Percentiles rank a stretch among this genome's conserved stretches.
Evolutionary conservation across 139 green algal genomes (phyloP).

Genomic region (Chlorella sp.): DNA sequence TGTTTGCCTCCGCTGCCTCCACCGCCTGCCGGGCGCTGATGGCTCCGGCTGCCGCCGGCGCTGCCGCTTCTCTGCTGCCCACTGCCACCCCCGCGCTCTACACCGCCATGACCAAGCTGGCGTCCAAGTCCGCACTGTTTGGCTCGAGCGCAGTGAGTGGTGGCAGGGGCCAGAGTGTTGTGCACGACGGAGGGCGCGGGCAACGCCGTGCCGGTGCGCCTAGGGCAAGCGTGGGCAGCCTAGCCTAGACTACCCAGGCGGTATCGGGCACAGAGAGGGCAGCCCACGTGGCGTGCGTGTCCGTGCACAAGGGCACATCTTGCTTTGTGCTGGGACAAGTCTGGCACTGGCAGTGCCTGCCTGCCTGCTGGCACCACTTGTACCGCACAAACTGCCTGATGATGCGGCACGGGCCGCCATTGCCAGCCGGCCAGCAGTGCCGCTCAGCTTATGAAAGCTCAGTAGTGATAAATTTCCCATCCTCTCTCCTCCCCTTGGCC

Average conservation of each 20-base stretch:
- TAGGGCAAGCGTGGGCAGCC: too few relatives aligned
- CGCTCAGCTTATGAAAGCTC: neutral
- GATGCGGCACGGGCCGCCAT: neutral
- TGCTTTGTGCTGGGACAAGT: too few relatives aligned
- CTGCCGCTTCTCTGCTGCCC: neutral
- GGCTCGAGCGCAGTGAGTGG: neutral
- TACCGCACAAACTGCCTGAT: neutral
- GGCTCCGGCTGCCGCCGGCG: neutral
- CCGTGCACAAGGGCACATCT: too few relatives aligned
- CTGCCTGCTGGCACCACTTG: neutral
- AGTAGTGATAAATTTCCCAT: too few relatives aligned
- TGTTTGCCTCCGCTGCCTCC: neutral
- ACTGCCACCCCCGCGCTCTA: neutral
- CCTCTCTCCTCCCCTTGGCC: neutral
- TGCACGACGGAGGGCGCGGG: neutral
- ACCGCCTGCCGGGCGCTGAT: neutral
- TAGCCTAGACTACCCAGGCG: too few relatives aligned
- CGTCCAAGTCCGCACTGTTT: neutral
- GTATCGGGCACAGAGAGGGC: neutral
- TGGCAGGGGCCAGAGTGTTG: neutral
- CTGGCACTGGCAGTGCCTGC: too few relatives aligned
- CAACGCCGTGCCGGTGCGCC: neutral
- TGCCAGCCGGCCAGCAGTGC: neutral
- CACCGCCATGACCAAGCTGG: neutral
- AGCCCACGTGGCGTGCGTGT: neutral